These are phyloP conservation scores for Exophiala sideris DNA, from an alignment of 2,329 filamentous ascomycete genomes.

Conservation along the genomic window DNA sequence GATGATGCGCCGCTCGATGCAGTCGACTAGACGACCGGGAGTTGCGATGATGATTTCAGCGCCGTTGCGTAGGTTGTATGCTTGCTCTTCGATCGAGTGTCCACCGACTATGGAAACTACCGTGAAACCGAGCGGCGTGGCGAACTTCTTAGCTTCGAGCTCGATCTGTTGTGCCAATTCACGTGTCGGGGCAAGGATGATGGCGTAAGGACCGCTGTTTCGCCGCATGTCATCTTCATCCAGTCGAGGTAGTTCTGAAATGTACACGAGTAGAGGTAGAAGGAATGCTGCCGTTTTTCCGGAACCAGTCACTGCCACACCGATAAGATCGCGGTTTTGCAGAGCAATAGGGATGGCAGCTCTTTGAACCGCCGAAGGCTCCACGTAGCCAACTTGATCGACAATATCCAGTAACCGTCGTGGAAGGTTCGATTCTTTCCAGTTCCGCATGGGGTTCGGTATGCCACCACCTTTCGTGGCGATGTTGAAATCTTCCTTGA, in stretches of 20 bases:
- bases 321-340: conserved; percentile 91
- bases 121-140: conserved; percentile 82
- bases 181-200: conserved; percentile 92
- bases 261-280: conserved; percentile 88
- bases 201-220: conserved; percentile 94
- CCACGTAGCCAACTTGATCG: conserved; percentile 79
- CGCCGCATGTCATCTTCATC: conserved; percentile 78
- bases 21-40: conserved; percentile 92
- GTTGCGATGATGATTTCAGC: conserved; percentile 99
- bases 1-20: conserved; percentile 86
- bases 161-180: conserved; percentile 98
- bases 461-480: conserved; percentile 86
- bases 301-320: conserved; percentile 95
- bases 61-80: conserved; percentile 82
- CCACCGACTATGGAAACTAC: conserved; percentile 98
- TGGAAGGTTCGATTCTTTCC: conserved; percentile 81
- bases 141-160: conserved; percentile 88
- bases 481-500: conserved; percentile 99
- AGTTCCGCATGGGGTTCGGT: conserved; percentile 93
- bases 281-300: conserved; percentile 97
- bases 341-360: conserved; percentile 94
- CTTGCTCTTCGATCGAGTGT: conserved; percentile 90
- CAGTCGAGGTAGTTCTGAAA: conserved; percentile 80
- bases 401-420: conserved; percentile 76
- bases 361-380: conserved; percentile 87